A percentile compares a stretch with the other conserved stretches of the same genome.
Conservation (phyloP, 371 early-diverging fungal species). For the Parasitella parasitica region DNA sequence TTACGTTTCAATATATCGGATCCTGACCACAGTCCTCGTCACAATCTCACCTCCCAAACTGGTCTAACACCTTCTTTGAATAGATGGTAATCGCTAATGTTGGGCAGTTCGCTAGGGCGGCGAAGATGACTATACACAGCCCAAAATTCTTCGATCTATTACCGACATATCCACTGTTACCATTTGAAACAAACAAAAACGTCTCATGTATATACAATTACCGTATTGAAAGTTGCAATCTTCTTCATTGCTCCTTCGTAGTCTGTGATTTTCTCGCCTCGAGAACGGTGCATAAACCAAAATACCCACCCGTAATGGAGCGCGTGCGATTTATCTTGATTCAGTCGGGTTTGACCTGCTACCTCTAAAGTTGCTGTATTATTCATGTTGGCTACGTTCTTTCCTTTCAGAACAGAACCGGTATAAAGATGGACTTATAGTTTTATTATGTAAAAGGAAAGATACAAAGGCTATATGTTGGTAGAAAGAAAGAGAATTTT, state of each 20-base stretch:
- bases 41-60: conserved; percentile 87
- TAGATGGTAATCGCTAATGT: conserved; percentile 92
- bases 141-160: conserved; percentile 85
- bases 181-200: conserved; percentile 74
- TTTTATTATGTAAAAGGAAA: neutral
- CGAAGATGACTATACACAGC: conserved; percentile 82
- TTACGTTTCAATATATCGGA: neutral
- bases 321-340: conserved; percentile 34
- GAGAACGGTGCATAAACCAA: conserved; percentile 91
- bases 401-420: neutral
- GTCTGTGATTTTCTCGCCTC: conserved; percentile 82
- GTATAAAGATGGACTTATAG: neutral
- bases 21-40: neutral
- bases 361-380: neutral
- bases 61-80: conserved; percentile 96
- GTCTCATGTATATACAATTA: conserved; percentile 21
- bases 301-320: conserved; percentile 76
- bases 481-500: neutral
- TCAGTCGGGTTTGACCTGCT: neutral
- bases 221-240: conserved; percentile 80
- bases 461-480: neutral
- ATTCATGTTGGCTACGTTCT: neutral
- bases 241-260: conserved; percentile 88
- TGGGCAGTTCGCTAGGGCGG: conserved; percentile 85
- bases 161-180: conserved; percentile 33